Evolutionary conservation across 2,329 filamentous ascomycete species (phyloP).

Genomic region (Trichoderma gracile): DNA sequence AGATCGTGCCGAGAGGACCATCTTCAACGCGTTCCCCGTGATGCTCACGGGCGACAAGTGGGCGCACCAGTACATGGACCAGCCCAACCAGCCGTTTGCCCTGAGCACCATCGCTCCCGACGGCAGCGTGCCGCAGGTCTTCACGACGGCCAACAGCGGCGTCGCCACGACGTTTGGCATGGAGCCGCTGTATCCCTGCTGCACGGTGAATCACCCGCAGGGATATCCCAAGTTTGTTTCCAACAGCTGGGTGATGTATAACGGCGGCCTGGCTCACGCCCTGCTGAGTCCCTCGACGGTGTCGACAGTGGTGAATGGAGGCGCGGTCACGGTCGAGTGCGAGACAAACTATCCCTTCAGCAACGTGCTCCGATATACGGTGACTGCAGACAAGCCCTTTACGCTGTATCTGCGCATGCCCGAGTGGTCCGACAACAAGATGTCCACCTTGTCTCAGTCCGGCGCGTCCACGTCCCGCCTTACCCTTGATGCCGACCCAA

Average conservation of each 20-base stretch:
- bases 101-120: slow-evolving; percentile 42
- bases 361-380: slow-evolving; percentile 34
- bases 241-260: slow-evolving; percentile 48
- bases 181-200: slow-evolving; percentile 56
- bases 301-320: slow-evolving; percentile 39
- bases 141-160: slow-evolving; percentile 49
- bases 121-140: slow-evolving; percentile 36
- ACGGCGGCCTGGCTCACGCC: slow-evolving; percentile 50
- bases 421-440: slow-evolving; percentile 28
- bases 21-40: slow-evolving; percentile 57
- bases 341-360: slow-evolving; percentile 50
- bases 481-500: slow-evolving; percentile 14
- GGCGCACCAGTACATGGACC: slow-evolving; percentile 56
- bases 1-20: slow-evolving; percentile 52
- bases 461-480: slow-evolving; percentile 20
- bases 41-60: slow-evolving; percentile 54
- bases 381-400: slow-evolving; percentile 33
- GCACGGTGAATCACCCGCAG: slow-evolving; percentile 60
- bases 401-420: slow-evolving; percentile 37
- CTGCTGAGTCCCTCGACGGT: slow-evolving; percentile 50
- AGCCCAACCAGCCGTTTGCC: slow-evolving; percentile 55
- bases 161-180: slow-evolving; percentile 48
- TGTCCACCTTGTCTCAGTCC: slow-evolving; percentile 18
- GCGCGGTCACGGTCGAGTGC: slow-evolving; percentile 44
- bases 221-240: slow-evolving; percentile 58